Base-by-base conservation (phyloP, 306 rosid species). In the Fragaria ananassa region DNA sequence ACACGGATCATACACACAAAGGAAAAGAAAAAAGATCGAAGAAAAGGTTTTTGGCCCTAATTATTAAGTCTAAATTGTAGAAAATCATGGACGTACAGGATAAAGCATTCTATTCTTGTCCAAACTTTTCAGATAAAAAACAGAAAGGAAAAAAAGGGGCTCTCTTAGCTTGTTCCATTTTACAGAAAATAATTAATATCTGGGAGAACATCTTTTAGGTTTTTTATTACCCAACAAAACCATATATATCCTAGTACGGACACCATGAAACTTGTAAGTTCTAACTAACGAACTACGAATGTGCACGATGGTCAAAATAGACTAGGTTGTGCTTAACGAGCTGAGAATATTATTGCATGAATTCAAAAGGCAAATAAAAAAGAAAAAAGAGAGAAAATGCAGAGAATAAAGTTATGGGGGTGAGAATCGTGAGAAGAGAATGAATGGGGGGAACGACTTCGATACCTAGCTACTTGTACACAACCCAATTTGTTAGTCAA, bases 401-500 rank as follows among this genome's bases (percentile, higher is more conserved):
- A 72, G n/a, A 44, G 34, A 74, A 74, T 60, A 60, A 74, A 74
- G 68, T 13, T 57, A 47, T 14, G 54, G 65, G 65, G 17, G 9
- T 42, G 46, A 42, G 46, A 42, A 42, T 42, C 46, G 5, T 53
- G 50, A 37, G 42, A 72, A 35, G 49, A n/a, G 49, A 35, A 44
- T 45, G 73, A 45, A 25, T 42, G 45, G 61, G n/a, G 69, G 45
- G 27, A 70, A 31, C 17, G 23, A 53, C 37, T 71, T 71, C 53
- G 63, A 71, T 71, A 71, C 49, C 53, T 18, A 21, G 7, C 6
- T 37, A 37, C 51, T 57, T 8, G 25, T 8, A 73, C 27, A 60
- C 66, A 74, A 74, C 13, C 70, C 21, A 12, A 10, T 73, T 15
- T 15, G 37, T 9, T 25, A 27, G 58, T 44, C 58, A 27, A 44